These are phyloP conservation scores for Rhizophlyctis rosea DNA, from an alignment of 192 early-diverging fungal species.

Conservation along the genomic window DNA sequence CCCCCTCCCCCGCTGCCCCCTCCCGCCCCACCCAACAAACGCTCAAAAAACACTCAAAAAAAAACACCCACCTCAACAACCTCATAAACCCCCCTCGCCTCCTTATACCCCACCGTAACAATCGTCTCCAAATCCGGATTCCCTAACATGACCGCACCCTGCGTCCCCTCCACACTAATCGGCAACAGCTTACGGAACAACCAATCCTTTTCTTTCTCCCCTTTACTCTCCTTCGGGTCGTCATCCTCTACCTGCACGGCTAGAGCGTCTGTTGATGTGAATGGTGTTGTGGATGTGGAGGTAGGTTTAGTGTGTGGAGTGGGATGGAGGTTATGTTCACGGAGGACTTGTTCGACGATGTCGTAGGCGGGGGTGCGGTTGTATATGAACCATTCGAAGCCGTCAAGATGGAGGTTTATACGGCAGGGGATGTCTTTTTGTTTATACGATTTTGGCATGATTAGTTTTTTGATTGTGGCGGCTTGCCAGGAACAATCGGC, in stretches of 20 bases:
- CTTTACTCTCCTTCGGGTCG: conserved; percentile 9
- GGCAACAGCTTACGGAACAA: conserved; percentile 62
- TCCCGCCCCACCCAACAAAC: too few relatives aligned
- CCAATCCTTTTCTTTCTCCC: conserved; percentile 24
- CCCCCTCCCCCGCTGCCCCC: too few relatives aligned
- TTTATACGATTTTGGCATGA: neutral
- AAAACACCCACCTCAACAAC: conserved; percentile 22
- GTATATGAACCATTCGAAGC: conserved; percentile 79
- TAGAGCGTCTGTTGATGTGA: neutral
- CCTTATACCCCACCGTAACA: conserved; percentile 55
- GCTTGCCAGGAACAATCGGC: too few relatives aligned
- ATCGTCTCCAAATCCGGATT: conserved; percentile 64
- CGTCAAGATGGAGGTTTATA: conserved; percentile 64
- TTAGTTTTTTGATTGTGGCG: neutral
- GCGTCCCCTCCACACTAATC: conserved; percentile 58
- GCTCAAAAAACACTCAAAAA: too few relatives aligned
- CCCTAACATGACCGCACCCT: conserved; percentile 69
- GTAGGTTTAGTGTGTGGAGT: neutral
- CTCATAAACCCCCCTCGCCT: conserved; percentile 55
- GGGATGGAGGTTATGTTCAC: neutral
- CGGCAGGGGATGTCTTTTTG: conserved; percentile 40
- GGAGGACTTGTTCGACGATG: conserved; percentile 30
- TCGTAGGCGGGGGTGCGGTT: conserved; percentile 74
- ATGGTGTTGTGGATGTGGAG: neutral
- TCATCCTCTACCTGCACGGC: neutral